A percentile compares a stretch with the other conserved stretches of the same genome.
Conservation (phyloP, 768 basidiomycete species). For the Atractiella rhizophila region DNA sequence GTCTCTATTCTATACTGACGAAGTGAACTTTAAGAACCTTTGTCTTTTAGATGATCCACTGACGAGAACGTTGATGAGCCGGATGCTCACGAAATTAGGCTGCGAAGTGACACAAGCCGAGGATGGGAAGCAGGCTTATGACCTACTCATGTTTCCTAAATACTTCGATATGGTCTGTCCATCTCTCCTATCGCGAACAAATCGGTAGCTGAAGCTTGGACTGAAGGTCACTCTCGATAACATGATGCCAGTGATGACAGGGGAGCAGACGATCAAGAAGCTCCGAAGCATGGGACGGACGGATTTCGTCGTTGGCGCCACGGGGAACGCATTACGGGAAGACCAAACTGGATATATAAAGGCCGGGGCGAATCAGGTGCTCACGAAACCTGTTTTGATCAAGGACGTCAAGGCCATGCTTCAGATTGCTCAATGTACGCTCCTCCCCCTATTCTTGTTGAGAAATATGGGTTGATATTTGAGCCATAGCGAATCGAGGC, state of each 20-base stretch:
- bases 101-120: constrained; percentile 56
- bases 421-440: too few species aligned
- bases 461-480: too few species aligned
- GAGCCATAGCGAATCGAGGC: too few species aligned
- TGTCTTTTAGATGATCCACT: constrained; percentile 35
- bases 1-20: too few species aligned
- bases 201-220: too few species aligned
- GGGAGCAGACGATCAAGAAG: constrained; percentile 39
- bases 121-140: constrained; percentile 53
- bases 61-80: constrained; percentile 54
- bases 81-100: constrained; percentile 50
- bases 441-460: background rate
- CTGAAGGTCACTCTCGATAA: background rate
- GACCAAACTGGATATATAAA: constrained; percentile 18
- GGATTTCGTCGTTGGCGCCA: constrained; percentile 43
- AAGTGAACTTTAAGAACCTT: too few species aligned
- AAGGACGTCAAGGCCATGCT: too few species aligned
- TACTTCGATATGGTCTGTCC: constrained; percentile 29
- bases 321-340: constrained; percentile 29
- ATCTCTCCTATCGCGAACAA: background rate
- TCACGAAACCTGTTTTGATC: too few species aligned
- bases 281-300: constrained; percentile 38
- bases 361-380: too few species aligned
- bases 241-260: constrained; percentile 30
- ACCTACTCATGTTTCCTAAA: constrained; percentile 32